Base-by-base conservation (phyloP, 768 basidiomycete species). In the Boletus reticulatus region DNA sequence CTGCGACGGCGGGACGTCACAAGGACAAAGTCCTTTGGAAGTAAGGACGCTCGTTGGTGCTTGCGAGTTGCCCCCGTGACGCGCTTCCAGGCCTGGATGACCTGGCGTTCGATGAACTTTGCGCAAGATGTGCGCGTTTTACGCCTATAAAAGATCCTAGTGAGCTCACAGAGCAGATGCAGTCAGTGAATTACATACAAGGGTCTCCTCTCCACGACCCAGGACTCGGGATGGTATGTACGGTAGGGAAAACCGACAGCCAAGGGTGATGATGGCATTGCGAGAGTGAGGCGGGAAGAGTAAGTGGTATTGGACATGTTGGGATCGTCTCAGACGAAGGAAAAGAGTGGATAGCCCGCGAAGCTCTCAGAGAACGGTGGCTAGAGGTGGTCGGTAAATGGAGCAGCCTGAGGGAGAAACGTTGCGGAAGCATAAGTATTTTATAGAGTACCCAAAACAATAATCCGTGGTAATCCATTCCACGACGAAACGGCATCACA, bases 1-100 rank as follows among this genome's bases (percentile, higher is more conserved):
- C 84, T 85, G 52, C 80, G 82, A 55, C 84, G 77, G 52, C 78
- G 76, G 34, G 72, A 66, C 11, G 80, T 85, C 61, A 88, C 75
- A 56, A 87, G 74, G 62, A 86, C 78, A 66, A 87, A 87, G 65
- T 84, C 84, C 22, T 78, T 76, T 31, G 81, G 78, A 46, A 85
- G 72, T 63, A 80, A 66, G 4, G 85, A 84, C 6, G 77, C 74
- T 41, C 82, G 79, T 24, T 79, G 76, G 34, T 73, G 73, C 50
- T 76, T 83, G 58, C 81, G 82, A 32, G 80, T 76, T 31, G 74
- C 71, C 22, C 76, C 73, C 24, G 84, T 85, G 63, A 87, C 69
- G 38, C 76, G 70, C 64, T 88, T 88, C 86, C 86, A 88, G 11
- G 78, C 74, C 42, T 75, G 72, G 50, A 87, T 69, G 56, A 86